Base-by-base conservation (phyloP, 2,329 filamentous ascomycete genomes). In the Purpureocillium lavendulum region DNA sequence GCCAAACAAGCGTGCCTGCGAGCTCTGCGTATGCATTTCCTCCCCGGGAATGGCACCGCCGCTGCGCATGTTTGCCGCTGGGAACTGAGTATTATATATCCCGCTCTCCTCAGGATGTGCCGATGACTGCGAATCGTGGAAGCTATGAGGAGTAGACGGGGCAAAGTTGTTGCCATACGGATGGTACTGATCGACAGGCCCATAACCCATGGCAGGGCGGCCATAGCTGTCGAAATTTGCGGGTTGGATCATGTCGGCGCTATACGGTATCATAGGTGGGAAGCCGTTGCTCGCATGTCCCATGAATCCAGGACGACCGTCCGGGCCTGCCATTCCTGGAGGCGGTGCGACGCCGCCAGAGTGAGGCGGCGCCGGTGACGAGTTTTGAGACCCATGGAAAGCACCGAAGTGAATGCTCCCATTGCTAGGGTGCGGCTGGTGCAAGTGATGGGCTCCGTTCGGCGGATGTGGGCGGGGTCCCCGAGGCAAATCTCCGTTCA, bases 51-150 rank as follows among this genome's bases (percentile, higher is more conserved):
- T 53, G 14, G 46, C 40, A 2, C 44, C 48, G 6, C 62, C 61
- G 30, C 61, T 71, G n/a, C 62, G 60, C 32, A 56, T 59, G 18
- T 61, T 62, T 18, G 56, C 60, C 21, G 62, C 51, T 36, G 59
- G 52, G 31, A 62, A 65, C 43, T 65, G 67, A 18, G 5, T 26
- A 5, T 57, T 60, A 39, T 59, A 62, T 39, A 65, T 54, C 40
- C 60, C 62, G 24, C 59, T 63, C 11, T 72, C 69, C 30, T 69
- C 69, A 13, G 60, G 64, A 33, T 68, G 66, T 5, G 59, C 65
- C 2, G 76, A 77, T 29, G 73, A 68, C 44, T 79, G 77, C 3
- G 77, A 80, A 29, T 70, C 76, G 40, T 78, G 77, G 50, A 77
- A 77, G 55, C 75, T 80, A 45, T 75, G 75, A 4, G 75, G 71